A percentile compares a stretch with the other conserved stretches of the same genome.
phyloP scores from a whole-genome alignment of 805 yeast species.

The Candida arabinofermentans region DNA sequence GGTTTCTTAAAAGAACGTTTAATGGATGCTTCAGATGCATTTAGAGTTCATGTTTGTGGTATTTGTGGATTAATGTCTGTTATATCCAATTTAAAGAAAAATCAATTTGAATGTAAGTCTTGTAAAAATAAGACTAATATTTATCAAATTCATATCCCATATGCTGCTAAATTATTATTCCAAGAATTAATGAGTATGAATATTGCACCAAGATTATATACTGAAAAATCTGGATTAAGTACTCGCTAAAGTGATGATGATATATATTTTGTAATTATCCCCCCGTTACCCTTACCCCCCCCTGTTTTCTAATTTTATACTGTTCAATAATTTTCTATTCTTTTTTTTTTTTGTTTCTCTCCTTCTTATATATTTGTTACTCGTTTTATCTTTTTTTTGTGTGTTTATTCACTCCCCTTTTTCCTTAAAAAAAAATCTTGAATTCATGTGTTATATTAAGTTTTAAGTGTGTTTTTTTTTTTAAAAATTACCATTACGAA shows the following conservation, averaged over 20 bases:
- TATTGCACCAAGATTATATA: conserved; percentile 92
- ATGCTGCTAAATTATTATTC: conserved; percentile 96
- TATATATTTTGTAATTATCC: too few species aligned
- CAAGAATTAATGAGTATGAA: conserved; percentile 99
- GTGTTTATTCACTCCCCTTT: too few species aligned
- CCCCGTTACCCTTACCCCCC: too few species aligned
- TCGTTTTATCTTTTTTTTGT: too few species aligned
- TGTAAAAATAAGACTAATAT: conserved; percentile 98
- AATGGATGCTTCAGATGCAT: conserved; percentile 99
- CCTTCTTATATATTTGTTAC: too few species aligned
- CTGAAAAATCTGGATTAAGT: conserved; percentile 50
- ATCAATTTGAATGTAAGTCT: conserved; percentile 96
- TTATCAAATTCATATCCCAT: conserved; percentile 95
- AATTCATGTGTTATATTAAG: too few species aligned
- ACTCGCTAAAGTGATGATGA: conserved; percentile 29
- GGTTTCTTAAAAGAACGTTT: conserved; percentile 95
- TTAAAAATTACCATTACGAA: too few species aligned
- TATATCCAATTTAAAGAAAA: conserved; percentile 94
- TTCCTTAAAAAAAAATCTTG: too few species aligned
- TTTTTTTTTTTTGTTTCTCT: too few species aligned
- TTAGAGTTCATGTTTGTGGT: conserved; percentile 97
- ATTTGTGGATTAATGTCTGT: conserved; percentile 98
- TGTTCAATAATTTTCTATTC: background rate
- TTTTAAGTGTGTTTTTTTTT: too few species aligned
- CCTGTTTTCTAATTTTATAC: too few species aligned